phyloP scores from a whole-genome alignment of 306 rosid species.

The Medicago arabica region DNA sequence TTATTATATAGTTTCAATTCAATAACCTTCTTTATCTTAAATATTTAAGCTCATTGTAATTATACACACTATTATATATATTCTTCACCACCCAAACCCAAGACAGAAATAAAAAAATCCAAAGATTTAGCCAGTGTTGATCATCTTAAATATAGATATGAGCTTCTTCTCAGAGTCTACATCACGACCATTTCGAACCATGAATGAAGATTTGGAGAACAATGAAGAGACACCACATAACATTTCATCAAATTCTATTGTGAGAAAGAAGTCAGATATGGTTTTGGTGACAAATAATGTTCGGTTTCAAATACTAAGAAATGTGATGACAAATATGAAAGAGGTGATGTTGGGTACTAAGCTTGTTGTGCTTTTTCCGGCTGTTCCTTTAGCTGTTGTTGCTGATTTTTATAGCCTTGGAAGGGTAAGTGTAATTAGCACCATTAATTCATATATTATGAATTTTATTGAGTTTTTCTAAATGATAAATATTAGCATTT shows the following conservation, averaged over 20 bases:
- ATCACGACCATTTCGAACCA: conserved; percentile 4
- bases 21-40: conserved; percentile 10
- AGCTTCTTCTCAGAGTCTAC: neutral
- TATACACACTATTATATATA: neutral
- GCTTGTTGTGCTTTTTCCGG: conserved; percentile 78
- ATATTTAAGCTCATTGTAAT: conserved; percentile 19
- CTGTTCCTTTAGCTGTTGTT: conserved; percentile 73
- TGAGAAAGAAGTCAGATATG: conserved; percentile 66
- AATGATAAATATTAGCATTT: no score
- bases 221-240: conserved; percentile 34
- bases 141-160: neutral
- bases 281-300: conserved; percentile 46
- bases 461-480: no score
- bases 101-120: neutral
- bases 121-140: neutral
- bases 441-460: neutral
- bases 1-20: neutral
- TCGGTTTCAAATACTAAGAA: conserved; percentile 51
- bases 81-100: conserved; percentile 11
- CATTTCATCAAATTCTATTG: conserved; percentile 53
- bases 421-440: conserved; percentile 62
- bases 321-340: conserved; percentile 55
- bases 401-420: conserved; percentile 62
- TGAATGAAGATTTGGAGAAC: conserved; percentile 47
- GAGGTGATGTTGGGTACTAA: conserved; percentile 80